These are phyloP conservation scores for Otatea glauca DNA, from an alignment of 176 grass and related monocot genomes.

Conservation along the genomic window DNA sequence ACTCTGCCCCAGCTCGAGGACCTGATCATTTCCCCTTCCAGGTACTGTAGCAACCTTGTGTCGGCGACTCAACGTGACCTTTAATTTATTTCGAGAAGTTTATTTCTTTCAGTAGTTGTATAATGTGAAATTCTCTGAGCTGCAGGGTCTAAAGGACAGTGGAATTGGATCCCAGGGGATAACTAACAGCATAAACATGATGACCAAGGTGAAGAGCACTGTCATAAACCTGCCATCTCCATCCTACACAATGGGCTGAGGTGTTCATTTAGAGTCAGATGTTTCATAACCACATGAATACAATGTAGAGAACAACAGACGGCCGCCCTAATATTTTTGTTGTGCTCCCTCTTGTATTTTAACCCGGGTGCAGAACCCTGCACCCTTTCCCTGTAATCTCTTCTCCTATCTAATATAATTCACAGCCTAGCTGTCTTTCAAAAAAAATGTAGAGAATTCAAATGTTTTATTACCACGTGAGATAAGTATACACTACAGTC, in stretches of 20 bases:
- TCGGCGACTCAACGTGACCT: neutral
- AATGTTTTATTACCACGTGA: slow-evolving; percentile 42
- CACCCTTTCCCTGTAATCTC: too few relatives aligned
- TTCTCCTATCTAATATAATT: too few relatives aligned
- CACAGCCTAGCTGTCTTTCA: too few relatives aligned
- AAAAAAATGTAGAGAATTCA: slow-evolving; percentile 47
- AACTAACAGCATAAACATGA: slow-evolving; percentile 99
- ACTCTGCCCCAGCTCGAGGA: slow-evolving; percentile 92
- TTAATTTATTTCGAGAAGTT: neutral
- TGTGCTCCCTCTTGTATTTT: too few relatives aligned
- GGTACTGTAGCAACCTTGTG: slow-evolving; percentile 32
- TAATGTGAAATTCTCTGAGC: neutral
- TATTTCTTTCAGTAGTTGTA: neutral
- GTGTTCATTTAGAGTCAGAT: slow-evolving; percentile 18
- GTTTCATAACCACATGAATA: slow-evolving; percentile 33
- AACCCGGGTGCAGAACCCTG: too few relatives aligned
- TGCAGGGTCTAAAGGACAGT: slow-evolving; percentile 95
- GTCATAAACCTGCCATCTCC: slow-evolving; percentile 92
- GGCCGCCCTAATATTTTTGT: too few relatives aligned
- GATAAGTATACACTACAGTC: slow-evolving; percentile 15
- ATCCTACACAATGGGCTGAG: slow-evolving; percentile 93
- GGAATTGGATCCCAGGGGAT: slow-evolving; percentile 98
- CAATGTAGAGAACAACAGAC: slow-evolving; percentile 42
- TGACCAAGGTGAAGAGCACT: slow-evolving; percentile 96
- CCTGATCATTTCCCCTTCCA: slow-evolving; percentile 99